Conservation (phyloP, 2,329 filamentous ascomycete species). For the Fusarium setosum region DNA sequence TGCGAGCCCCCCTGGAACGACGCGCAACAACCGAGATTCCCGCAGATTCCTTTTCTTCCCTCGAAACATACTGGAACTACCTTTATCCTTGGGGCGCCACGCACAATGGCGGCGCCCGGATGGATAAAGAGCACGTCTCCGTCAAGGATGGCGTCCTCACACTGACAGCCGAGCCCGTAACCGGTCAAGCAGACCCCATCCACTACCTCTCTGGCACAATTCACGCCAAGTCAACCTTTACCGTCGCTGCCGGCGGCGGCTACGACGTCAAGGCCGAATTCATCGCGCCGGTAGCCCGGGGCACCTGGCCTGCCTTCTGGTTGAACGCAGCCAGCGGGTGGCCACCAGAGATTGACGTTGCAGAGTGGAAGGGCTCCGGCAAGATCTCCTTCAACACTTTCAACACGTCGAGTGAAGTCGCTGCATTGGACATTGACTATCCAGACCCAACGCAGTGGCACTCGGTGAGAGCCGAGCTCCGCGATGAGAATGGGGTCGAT, state of each 20-base stretch:
- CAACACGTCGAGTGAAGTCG: constrained; percentile 26
- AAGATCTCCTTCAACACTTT: constrained; percentile 37
- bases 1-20: constrained; percentile 10
- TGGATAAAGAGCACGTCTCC: constrained; percentile 29
- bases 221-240: constrained; percentile 30
- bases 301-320: constrained; percentile 34
- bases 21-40: constrained; percentile 27
- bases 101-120: constrained; percentile 29
- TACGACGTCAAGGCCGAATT: constrained; percentile 32
- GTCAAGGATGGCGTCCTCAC: constrained; percentile 25
- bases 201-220: constrained; percentile 33
- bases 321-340: constrained; percentile 29
- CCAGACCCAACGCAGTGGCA: constrained; percentile 25
- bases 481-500: constrained; percentile 29
- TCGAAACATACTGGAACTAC: constrained; percentile 35
- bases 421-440: constrained; percentile 24
- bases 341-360: constrained; percentile 34
- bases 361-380: constrained; percentile 30
- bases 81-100: constrained; percentile 29
- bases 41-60: constrained; percentile 17
- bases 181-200: constrained; percentile 21
- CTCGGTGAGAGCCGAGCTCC: constrained; percentile 29
- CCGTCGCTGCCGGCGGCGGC: constrained; percentile 18
- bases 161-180: constrained; percentile 25
- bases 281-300: constrained; percentile 19